phyloP scores from a whole-genome alignment of 805 yeast genomes.

The Nakazawaea ishiwadae region DNA sequence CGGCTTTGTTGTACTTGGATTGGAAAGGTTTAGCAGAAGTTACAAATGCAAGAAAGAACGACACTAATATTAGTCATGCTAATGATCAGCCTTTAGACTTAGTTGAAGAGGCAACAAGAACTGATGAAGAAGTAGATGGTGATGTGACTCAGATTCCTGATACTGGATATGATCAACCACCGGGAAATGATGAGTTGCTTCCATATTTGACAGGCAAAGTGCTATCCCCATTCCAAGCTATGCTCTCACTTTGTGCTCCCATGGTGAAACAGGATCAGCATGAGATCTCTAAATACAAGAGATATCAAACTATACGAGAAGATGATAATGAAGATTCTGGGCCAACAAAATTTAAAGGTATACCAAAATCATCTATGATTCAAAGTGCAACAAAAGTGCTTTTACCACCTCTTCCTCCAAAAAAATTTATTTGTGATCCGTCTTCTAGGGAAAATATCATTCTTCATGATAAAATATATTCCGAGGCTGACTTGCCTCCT shows the following conservation, averaged over 20 bases:
- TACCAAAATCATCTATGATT: constrained; percentile 73
- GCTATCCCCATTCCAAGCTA: constrained; percentile 38
- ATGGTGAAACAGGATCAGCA: constrained; percentile 17
- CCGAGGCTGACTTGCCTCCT: constrained; percentile 61
- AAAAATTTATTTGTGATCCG: constrained; percentile 66
- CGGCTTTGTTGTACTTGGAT: constrained; percentile 80
- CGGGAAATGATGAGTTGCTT: constrained; percentile 10
- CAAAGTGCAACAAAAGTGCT: constrained; percentile 75
- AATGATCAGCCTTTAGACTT: constrained; percentile 13
- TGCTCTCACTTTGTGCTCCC: constrained; percentile 39
- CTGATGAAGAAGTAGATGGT: constrained; percentile 14
- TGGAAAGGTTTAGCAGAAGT: constrained; percentile 69
- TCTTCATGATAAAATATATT: constrained; percentile 77
- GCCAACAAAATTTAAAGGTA: constrained; percentile 16
- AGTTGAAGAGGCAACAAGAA: constrained; percentile 9
- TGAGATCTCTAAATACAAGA: constrained; percentile 19
- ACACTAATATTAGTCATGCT: constrained; percentile 11
- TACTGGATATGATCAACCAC: constrained; percentile 15
- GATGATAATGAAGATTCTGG: constrained; percentile 15
- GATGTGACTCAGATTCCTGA: constrained; percentile 27
- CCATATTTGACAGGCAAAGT: constrained; percentile 19
- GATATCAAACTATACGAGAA: constrained; percentile 24
- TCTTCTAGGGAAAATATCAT: constrained; percentile 57
- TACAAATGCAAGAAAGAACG: constrained; percentile 24
- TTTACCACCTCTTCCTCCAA: constrained; percentile 75